A percentile compares a stretch with the other conserved stretches of the same genome.
Evolutionary conservation across 2,329 filamentous ascomycete species (phyloP).

Genomic region (Blastomyces gilchristii): DNA sequence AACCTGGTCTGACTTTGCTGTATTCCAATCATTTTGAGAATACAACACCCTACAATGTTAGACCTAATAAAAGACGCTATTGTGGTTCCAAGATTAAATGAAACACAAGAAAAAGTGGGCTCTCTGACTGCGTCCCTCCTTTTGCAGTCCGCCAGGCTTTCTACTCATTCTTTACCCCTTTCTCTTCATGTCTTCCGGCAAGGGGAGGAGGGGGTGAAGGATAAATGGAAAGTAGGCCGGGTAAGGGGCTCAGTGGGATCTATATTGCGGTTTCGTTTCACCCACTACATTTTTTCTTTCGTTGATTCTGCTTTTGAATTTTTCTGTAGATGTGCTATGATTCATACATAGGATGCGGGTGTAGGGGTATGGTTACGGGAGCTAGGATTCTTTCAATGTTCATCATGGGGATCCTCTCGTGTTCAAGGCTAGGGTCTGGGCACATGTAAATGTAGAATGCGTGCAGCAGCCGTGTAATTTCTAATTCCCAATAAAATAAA

Average conservation of each 20-base stretch:
- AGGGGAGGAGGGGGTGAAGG: neutral
- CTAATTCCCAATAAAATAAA: no score
- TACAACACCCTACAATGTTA: neutral
- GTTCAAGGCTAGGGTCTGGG: no score
- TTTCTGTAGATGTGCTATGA: neutral
- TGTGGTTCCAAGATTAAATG: constrained; percentile 16
- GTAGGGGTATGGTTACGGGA: neutral
- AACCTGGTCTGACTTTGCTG: neutral
- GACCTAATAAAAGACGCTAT: neutral
- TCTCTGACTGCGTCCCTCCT: constrained; percentile 16
- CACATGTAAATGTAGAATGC: neutral
- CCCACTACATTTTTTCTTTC: constrained; percentile 16
- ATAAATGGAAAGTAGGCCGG: neutral
- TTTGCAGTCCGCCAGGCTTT: neutral
- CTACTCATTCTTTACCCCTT: neutral
- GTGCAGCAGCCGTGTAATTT: no score
- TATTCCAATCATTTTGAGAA: neutral
- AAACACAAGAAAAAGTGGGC: constrained; percentile 7
- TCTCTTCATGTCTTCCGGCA: neutral
- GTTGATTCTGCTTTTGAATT: neutral
- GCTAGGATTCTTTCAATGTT: neutral
- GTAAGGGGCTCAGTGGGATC: constrained; percentile 12
- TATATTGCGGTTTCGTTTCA: constrained; percentile 20
- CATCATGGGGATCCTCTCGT: neutral
- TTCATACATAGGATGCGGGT: neutral